Base-by-base conservation (phyloP, 129 eudicot species). In the Lactuca saligna region DNA sequence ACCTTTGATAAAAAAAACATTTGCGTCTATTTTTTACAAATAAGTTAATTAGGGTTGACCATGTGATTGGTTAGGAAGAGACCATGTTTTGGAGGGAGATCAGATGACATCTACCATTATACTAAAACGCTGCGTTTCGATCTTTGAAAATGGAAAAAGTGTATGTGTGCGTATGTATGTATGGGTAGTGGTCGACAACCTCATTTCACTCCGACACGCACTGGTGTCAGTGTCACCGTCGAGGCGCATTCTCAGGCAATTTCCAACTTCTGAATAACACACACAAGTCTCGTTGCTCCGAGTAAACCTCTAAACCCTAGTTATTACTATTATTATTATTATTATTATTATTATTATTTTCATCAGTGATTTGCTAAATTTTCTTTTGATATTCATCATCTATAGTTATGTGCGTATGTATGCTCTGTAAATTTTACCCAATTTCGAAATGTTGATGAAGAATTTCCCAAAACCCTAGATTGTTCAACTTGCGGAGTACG, bases 31-130 rank as follows among this genome's bases (percentile, higher is more conserved):
- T 1, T 42, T 42, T 42, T 42, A 9, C 2, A 9, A 42, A 42
- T 8, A 42, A 42, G 9, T 42, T 8, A 42, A 42, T 9, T 9
- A 42, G 49, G 49, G 49, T 39, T 6, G 46, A 39, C 1, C 46
- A 39, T 39, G 46, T 8, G 3, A 8, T 42, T 42, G 14, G 49
- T 42, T 42, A 42, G 49, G 13, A 42, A 9, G 3, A 8, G 49
- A 42, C 13, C 49, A 48, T 8, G 64, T 73, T 73, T 73, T 64
- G 78, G 78, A 73, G 78, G 78, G 78, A 73, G 78, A 54, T 13
- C 16, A 64, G 32, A 42, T 68, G 33, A 37, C 73, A 68, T 54
- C 7, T 37, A 17, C 37, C 0, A 46, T 56, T 39, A 39, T 39
- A 39, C 61, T 57, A 51, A 73, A 73, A 63, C 71, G 78, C 78